Evolutionary conservation across 106 monocot species (phyloP), one percentile per base, ranked within the genome.

Genomic region (Gastrodia elata): DNA sequence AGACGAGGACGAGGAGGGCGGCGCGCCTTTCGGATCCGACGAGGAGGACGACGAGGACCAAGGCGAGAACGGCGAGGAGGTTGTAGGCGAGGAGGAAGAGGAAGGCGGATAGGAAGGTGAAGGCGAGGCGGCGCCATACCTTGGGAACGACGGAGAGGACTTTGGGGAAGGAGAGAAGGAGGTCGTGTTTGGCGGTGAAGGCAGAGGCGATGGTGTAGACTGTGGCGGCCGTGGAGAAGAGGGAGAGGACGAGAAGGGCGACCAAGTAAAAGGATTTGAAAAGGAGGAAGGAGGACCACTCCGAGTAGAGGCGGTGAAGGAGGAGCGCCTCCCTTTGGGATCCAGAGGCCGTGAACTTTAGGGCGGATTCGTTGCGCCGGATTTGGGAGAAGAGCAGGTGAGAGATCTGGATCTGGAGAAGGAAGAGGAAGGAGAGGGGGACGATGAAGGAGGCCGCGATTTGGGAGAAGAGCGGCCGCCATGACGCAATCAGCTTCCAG

Each of bases 181-280:
- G 69, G 11, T 69, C 43, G 22, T 79, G 77, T 68, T 84, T 87
- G 59, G 84, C 83, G 42, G 97, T 83, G 80, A 85, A 98, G 68
- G 82, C 68, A 71, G 88, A 87, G 33, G 96, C 96, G 75, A 96
- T 79, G 73, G 89, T 77, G 87, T 90, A 96, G 73, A 92, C 92
- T 61, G 73, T 55, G 80, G 74, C 75, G 57, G 80, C 56, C 15
- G 80, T 80, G 70, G 80, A 68, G 74, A 80, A 70, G 57, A 80
- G 74, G 74, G 80, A 48, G 74, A 75, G 61, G 22, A 74, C 20
- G 58, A 75, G 70, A 59, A 80, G 74, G 41, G 38, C n/a, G 68
- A 74, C 4, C 14, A 75, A 41, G 70, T 75, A 75, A 57, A 58
- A 0, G 30, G 74, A 39, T 32, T 80, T 75, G 80, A 75, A 80